Evolutionary conservation across 225 moss, liverwort and hornwort species (phyloP), one percentile per base, ranked within the genome.

Genomic region (Sphagnum tenellum): DNA sequence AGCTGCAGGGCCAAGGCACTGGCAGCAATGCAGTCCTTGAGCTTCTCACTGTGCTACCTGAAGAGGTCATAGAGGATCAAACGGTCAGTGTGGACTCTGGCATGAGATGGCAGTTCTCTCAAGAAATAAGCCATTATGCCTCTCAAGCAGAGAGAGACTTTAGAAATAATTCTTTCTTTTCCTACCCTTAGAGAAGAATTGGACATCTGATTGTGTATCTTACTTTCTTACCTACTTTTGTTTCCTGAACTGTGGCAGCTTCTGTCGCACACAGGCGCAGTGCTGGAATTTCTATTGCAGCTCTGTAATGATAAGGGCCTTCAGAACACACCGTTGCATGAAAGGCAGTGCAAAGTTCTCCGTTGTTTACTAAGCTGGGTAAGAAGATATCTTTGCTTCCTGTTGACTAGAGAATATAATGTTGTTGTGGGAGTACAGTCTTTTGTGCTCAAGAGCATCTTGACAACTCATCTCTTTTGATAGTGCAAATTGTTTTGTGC

Each of bases 351-450:
- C 59, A 94, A 90, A 79, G 90, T 94, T 64, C 82, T 94, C 73
- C 83, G 90, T 57, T 94, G 94, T 80, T 83, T 94, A 62, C 82
- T 94, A 70, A 94, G 94, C 77, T 94, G 94, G 94, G 94, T 94
- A 76, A 66, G 78, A 64, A 7, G 7, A 52, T 5, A 52, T 52
- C 52, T 9, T 4, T 9, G 5, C 9, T 52, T 52, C 52, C 52
- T 52, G 29, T 29, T 29, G 29, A 29, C 29, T 29, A 29, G 29
- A 29, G 29, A 29, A 29, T 29, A 29, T 29, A 29, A 29, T 29
- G 29, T 1, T 29, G 29, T 29, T 29, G 29, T 29, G 29, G 29
- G 29, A 29, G 29, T 29, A 29, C 29, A 29, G 29, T 29, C 29
- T 29, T 29, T 29, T 29, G 29, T 29, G 29, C 29, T 29, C 29